Base-by-base conservation (phyloP, 1,139 yeast genomes). In the Saccharomycopsis phalli region DNA sequence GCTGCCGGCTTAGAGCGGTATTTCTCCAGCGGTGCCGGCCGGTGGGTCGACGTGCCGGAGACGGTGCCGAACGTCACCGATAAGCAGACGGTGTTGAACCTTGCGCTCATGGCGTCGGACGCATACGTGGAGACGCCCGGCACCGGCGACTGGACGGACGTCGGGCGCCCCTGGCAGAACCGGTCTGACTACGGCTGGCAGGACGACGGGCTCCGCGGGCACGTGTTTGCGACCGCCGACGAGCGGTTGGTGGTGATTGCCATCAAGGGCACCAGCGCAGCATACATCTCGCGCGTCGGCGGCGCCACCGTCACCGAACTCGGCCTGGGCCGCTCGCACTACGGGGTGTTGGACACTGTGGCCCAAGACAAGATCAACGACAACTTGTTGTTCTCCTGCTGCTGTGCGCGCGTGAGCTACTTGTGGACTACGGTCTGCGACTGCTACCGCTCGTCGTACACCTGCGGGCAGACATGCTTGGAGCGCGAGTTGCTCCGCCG, bases 341-440 rank as follows among this genome's bases (percentile, higher is more conserved):
- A 26, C 13, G 29, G 14, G 7, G 4, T 26, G 29, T 30, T 65
- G 17, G 87, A 81, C 41, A 88, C 98, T 0, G 79, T 82, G 0
- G 73, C 69, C 1, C 76, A 74, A 47, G 99, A 91, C 57, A 86
- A 86, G 59, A 61, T 70, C 28, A 91, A 91, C 57, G 98, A 93
- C 57, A 91, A 91, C 56, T 58, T 91, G 42, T 61, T 91, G 34
- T 91, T 91, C 57, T 83, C 94, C 14, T 91, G 99, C 58, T 91
- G 99, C 59, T 91, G 99, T 63, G 98, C 96, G 1, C 69, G 97
- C 30, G 80, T 91, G 5, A 76, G 93, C 42, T 88, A 87, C 52
- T 62, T 86, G 60, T 93, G 98, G 98, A 76, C 79, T 6, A 83
- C 97, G 0, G 97, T 88, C 1, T 91, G 99, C 60, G 96, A 87